Evolutionary conservation across 176 grass and related monocot genomes (phyloP).

Genomic region (Avena atlantica): DNA sequence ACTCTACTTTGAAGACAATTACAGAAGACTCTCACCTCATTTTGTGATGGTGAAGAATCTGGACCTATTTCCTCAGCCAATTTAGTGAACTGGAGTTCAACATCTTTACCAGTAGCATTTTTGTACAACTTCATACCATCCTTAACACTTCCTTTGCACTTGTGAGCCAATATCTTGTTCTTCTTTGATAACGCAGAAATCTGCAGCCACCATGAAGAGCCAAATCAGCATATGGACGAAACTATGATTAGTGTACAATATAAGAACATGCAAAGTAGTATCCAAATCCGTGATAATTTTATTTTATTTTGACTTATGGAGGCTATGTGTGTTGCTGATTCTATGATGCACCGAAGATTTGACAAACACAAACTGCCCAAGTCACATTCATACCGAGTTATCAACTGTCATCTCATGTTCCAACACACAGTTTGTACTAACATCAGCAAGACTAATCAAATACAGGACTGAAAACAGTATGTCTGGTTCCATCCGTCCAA

Average conservation of each 20-base stretch:
- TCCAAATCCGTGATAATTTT: slow-evolving; percentile 35
- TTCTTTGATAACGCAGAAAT: slow-evolving; percentile 77
- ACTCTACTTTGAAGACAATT: slow-evolving; percentile 11
- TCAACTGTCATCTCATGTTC: neutral
- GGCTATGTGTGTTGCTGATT: neutral
- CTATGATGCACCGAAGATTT: slow-evolving; percentile 7
- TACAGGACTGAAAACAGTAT: neutral
- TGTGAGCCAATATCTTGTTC: slow-evolving; percentile 75
- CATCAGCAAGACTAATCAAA: slow-evolving; percentile 14
- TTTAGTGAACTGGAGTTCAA: slow-evolving; percentile 42
- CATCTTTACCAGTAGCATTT: slow-evolving; percentile 48
- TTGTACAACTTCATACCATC: slow-evolving; percentile 33
- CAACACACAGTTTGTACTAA: neutral
- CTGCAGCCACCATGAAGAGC: slow-evolving; percentile 42
- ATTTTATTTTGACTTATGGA: neutral
- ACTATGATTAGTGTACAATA: neutral
- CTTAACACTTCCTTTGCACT: slow-evolving; percentile 52
- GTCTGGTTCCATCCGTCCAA: slow-evolving; percentile 11
- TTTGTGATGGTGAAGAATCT: slow-evolving; percentile 47
- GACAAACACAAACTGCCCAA: slow-evolving; percentile 6
- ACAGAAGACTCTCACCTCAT: slow-evolving; percentile 41
- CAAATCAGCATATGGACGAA: slow-evolving; percentile 34
- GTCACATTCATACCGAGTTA: neutral
- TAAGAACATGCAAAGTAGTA: neutral
- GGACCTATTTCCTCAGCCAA: slow-evolving; percentile 39